phyloP scores from a whole-genome alignment of 169 alveolate genomes.

The Cryptosporidium viatorum region DNA sequence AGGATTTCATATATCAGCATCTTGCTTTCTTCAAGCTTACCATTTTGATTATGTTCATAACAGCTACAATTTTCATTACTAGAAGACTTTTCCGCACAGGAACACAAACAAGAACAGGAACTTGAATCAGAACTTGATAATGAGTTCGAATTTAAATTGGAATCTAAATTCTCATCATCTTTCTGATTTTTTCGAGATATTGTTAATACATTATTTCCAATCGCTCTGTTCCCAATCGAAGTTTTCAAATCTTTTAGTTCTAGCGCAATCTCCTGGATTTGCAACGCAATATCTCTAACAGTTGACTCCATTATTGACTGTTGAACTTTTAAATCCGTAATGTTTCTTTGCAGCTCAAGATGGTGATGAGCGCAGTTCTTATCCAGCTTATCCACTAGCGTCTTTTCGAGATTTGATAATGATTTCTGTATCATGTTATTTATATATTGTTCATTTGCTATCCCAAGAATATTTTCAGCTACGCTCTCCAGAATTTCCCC shows the following conservation, averaged over 20 bases:
- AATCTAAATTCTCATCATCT: conserved; percentile 13
- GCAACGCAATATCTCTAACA: conserved; percentile 65
- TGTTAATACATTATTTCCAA: neutral
- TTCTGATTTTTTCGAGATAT: conserved; percentile 1
- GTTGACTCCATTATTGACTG: conserved; percentile 65
- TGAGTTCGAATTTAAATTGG: neutral
- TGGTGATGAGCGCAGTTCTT: conserved; percentile 29
- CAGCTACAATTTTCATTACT: conserved; percentile 12
- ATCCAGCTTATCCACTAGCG: conserved; percentile 29
- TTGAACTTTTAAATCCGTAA: conserved; percentile 62
- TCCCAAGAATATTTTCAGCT: conserved; percentile 14
- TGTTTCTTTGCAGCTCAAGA: conserved; percentile 58
- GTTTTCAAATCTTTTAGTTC: conserved; percentile 41
- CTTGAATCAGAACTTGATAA: conserved; percentile 14
- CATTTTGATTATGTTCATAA: neutral
- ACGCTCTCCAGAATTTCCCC: conserved; percentile 1
- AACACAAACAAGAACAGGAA: conserved; percentile 18
- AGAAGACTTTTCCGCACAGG: conserved; percentile 13
- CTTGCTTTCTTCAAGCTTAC: neutral
- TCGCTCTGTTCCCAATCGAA: neutral
- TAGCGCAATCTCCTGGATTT: conserved; percentile 31
- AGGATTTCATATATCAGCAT: conserved; percentile 11
- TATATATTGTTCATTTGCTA: conserved; percentile 40
- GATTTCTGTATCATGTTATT: conserved; percentile 30
- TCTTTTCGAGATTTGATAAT: conserved; percentile 4